Base-by-base conservation (phyloP, 257 asterid genomes). In the Datura wrightii region DNA sequence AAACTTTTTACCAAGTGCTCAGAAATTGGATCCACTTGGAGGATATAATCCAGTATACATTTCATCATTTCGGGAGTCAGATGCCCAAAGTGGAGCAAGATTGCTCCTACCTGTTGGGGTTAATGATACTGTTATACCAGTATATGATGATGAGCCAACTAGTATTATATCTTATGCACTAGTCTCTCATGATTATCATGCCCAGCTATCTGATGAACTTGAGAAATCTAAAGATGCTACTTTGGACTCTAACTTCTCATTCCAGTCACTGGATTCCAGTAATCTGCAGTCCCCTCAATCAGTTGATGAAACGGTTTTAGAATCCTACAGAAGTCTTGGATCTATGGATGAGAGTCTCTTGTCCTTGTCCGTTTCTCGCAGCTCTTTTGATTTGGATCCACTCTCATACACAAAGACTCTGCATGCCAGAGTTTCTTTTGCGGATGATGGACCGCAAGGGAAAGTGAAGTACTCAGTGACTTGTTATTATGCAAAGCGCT, bases 71-170 rank as follows among this genome's bases (percentile, higher is more conserved):
- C 92, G 91, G 71, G 93, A 89, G 24, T 91, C 94, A 0, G 97
- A 94, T 86, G 87, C 89, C 86, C 91, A 85, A 86, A 91, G 94
- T 60, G 98, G 98, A 54, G 93, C 93, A 82, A 85, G 93, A 82
- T 86, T 91, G 90, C 94, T 93, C 87, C 89, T 93, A 52, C 93
- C 97, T 36, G 89, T 89, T 34, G 98, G 98, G 84, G 86, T 89
- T 76, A 94, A 90, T 56, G 98, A 92, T 85, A 92, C 90, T 70
- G 95, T 94, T 70, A 19, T 96, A 83, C 95, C 98, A 1, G 97
- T 96, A 59, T 94, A 90, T 83, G 99, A 96, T 85, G 98, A 96
- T 86, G 99, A 96, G 88, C 99, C 97, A n/a, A 96, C 99, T 2
- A 96, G 98, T 88, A 88, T 94, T 69, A 95, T 96, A 87, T 84